Conservation (phyloP, 1,284 basidiomycete genomes). For the Erythrobasidium hasegawianum region DNA sequence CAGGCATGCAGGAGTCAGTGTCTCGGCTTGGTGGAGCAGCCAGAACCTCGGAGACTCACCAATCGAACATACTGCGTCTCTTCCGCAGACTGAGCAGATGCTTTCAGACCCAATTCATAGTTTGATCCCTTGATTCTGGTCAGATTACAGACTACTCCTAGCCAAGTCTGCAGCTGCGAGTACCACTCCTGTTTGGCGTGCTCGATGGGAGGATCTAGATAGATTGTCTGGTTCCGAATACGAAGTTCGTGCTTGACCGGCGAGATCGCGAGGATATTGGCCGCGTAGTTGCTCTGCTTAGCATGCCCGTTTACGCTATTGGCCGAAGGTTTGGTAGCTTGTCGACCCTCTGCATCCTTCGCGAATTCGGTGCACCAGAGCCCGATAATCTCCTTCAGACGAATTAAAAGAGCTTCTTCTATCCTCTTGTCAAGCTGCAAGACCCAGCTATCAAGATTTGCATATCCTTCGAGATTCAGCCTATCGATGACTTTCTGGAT, state of each 20-base stretch:
- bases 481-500: conserved; percentile 90
- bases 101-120: conserved; percentile 90
- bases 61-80: conserved; percentile 53
- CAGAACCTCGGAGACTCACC: conserved; percentile 5
- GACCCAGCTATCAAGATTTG: conserved; percentile 96
- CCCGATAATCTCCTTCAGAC: conserved; percentile 73
- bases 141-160: conserved; percentile 84
- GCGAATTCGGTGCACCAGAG: conserved; percentile 83
- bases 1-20: conserved; percentile 5
- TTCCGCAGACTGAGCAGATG: conserved; percentile 63
- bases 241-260: conserved; percentile 78
- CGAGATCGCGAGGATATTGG: neutral
- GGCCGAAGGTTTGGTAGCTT: neutral
- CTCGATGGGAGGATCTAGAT: conserved; percentile 95
- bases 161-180: conserved; percentile 81
- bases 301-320: neutral
- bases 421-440: conserved; percentile 80
- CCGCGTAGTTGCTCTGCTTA: conserved; percentile 1
- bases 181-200: conserved; percentile 88
- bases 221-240: conserved; percentile 98
- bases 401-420: conserved; percentile 72
- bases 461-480: conserved; percentile 91
- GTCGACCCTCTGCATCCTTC: conserved; percentile 26
- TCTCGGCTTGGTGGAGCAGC: neutral
- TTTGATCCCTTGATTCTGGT: conserved; percentile 85